Percentiles rank a stretch among this genome's conserved stretches.
Evolutionary conservation across 192 early-diverging fungal genomes (phyloP).

Genomic region (Podochytrium sp.): DNA sequence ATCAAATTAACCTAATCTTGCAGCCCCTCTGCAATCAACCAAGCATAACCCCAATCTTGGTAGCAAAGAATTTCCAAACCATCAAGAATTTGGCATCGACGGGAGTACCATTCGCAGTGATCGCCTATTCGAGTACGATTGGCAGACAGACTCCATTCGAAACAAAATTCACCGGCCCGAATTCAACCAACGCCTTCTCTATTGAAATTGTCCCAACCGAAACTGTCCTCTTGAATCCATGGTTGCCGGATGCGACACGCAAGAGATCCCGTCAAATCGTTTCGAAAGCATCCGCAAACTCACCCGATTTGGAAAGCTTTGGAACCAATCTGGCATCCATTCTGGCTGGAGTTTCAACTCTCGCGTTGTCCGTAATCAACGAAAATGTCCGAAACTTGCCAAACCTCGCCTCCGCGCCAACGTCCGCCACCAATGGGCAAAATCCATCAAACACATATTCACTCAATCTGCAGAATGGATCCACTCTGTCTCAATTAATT

Average conservation of each 20-base stretch:
- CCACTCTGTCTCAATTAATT: not conserved
- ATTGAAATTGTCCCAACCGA: constrained; percentile 6
- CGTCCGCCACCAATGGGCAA: not conserved
- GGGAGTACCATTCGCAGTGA: constrained; percentile 8
- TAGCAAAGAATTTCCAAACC: constrained; percentile 13
- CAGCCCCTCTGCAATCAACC: not conserved
- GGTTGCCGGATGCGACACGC: constrained; percentile 4
- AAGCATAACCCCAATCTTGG: constrained; percentile 2
- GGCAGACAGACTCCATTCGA: not conserved
- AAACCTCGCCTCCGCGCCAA: not conserved
- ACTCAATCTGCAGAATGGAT: too few relatives aligned
- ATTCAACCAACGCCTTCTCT: not conserved
- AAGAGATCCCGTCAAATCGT: not conserved
- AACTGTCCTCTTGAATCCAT: constrained; percentile 15
- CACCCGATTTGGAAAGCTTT: not conserved
- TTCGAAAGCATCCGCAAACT: not conserved
- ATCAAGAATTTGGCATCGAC: not conserved
- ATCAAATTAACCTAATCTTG: too few relatives aligned
- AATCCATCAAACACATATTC: not conserved
- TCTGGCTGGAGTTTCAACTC: constrained; percentile 2
- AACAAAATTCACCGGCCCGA: not conserved
- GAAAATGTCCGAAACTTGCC: constrained; percentile 4
- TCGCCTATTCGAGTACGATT: constrained; percentile 1
- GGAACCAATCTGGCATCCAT: constrained; percentile 11
- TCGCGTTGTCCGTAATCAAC: not conserved